Evolutionary conservation across 768 basidiomycete species (phyloP), one percentile per base, ranked within the genome.

Genomic region (Lactarius vividus): DNA sequence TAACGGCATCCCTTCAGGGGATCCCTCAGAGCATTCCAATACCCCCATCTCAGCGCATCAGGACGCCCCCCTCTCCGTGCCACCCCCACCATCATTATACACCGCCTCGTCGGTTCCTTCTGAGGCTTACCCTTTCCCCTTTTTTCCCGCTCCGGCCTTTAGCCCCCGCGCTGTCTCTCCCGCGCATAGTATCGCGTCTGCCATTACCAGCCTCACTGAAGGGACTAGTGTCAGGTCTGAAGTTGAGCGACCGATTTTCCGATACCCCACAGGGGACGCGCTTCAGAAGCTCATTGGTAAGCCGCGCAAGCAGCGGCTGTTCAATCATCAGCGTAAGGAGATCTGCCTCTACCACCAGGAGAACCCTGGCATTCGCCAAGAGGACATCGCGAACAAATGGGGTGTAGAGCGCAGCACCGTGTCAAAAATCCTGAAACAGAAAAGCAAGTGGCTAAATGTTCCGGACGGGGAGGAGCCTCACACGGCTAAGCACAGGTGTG

Each of bases 321-420:
- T 84, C 72, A 89, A 89, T 73, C 79, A 82, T 33, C 88, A 92
- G 72, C 86, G 91, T 69, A 88, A 87, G 73, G 79, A 81, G 18
- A 94, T 96, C 63, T 94, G 93, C 71, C 62, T 80, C 15, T 88
- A 85, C 74, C 84, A 87, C 66, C 76, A 80, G 60, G 77, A 85
- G 4, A 79, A 91, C 72, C 89, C 88, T 0, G 83, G 84, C 60
- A 80, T 84, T 23, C 84, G 89, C 65, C 94, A 96, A 75, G 92
- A 94, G 72, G 91, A 93, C 73, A 92, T 96, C 71, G 94, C 89
- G 5, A 79, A 79, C 13, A 77, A 79, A 37, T 95, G 88, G 74
- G 84, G 85, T 58, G 89, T 94, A 66, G 94, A 96, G 73, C 86
- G 94, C 60, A 94, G 92, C 77, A 96, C 94, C n/a, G 88, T 96